Evolutionary conservation across 345 rosid genomes (phyloP).

Genomic region (Lumnitzera racemosa): DNA sequence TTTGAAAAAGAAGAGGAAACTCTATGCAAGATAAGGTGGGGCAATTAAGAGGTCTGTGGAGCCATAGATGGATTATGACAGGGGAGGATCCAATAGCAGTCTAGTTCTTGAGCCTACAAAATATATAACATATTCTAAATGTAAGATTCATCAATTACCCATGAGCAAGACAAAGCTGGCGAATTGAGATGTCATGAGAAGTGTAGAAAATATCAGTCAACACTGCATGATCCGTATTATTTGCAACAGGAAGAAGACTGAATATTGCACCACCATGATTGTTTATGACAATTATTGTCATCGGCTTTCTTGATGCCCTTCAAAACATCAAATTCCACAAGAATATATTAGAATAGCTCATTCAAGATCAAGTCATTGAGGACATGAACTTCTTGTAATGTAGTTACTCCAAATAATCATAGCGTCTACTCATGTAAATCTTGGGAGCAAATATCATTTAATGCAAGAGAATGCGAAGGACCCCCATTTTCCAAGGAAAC

Average conservation of each 20-base stretch:
- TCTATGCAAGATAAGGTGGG: too few relatives aligned
- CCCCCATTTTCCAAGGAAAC: too few relatives aligned
- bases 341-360: slow-evolving; percentile 4
- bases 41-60: too few relatives aligned
- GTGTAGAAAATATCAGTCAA: slow-evolving; percentile 76
- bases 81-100: neutral
- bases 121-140: neutral
- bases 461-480: too few relatives aligned
- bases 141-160: slow-evolving; percentile 41
- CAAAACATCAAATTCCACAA: slow-evolving; percentile 14
- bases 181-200: slow-evolving; percentile 69
- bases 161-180: slow-evolving; percentile 72
- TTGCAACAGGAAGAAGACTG: slow-evolving; percentile 90
- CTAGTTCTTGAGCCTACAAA: neutral
- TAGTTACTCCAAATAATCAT: too few relatives aligned
- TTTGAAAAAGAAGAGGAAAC: too few relatives aligned
- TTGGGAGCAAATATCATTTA: too few relatives aligned
- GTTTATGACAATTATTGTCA: slow-evolving; percentile 83
- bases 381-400: too few relatives aligned
- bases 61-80: too few relatives aligned
- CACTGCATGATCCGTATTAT: slow-evolving; percentile 53
- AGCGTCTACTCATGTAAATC: too few relatives aligned
- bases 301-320: slow-evolving; percentile 69
- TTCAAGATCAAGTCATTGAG: neutral
- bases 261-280: slow-evolving; percentile 97